Evolutionary conservation across 192 early-diverging fungal genomes (phyloP), one percentile per base, ranked within the genome.

Genomic region (Spinellus fusiger): DNA sequence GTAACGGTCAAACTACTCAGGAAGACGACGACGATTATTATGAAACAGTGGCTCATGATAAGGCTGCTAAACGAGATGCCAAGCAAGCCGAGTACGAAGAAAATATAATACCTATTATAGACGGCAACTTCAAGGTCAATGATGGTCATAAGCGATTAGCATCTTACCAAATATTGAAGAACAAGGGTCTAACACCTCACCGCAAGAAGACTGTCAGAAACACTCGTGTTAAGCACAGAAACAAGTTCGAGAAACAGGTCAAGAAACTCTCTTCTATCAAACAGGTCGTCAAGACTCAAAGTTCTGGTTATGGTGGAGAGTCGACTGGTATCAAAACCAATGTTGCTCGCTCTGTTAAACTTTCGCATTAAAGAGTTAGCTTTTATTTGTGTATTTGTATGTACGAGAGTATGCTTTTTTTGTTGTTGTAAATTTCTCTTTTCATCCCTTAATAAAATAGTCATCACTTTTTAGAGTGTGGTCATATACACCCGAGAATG

Each of bases 171-270:
- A 98, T 98, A 65, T 81, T 95, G 65, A 88, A 93, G 74, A 98
- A 98, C 81, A 90, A 92, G 79, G 96, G 96, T 56, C 82, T 98
- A 50, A 91, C 89, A 28, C 94, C 94, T 32, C 81, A 84, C 53
- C 90, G 96, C 57, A 88, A 86, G 70, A 95, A 96, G 84, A 90
- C 92, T 48, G 78, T 92, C 66, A 87, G 93, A 71, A 98, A 98
- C 75, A 85, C 93, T 54, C 86, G 96, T 71, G 93, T 98, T 69
- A 95, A 94, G 81, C 84, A 90, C 59, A 79, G 91, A 23, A 84
- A 84, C 66, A 89, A 89, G 77, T 98, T 83, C 80, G 94, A 92
- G 65, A 80, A 85, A 74, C 89, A 89, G 40, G 80, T 86, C 75
- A 98, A 97, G 86, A 94, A 91, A 68, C 77, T 98, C 66, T 80